Evolutionary conservation across 805 yeast genomes (phyloP), one percentile per base, ranked within the genome.

Genomic region (Lipomyces spencermartinsiae): DNA sequence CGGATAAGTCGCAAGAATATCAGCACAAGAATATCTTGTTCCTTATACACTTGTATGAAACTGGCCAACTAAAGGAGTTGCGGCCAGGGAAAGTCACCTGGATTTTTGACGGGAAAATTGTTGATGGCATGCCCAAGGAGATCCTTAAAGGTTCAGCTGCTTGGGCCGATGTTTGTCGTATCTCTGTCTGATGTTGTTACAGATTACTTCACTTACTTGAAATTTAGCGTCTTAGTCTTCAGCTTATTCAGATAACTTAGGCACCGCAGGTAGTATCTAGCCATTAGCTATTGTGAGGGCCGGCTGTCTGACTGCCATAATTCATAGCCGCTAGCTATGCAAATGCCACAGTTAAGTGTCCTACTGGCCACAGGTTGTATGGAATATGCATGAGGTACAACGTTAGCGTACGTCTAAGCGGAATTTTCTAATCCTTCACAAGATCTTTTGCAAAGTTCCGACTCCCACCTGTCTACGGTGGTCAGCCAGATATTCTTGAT

Each of bases 371-470:
- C 19, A 16, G 19, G 25, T 7, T 49, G 54, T 49, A 5, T 49
- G 54, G 54, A 49, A 49, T 49, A 49, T 49, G 54, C 54, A 49
- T 49, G 54, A 49, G 54, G 54, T 49, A 49, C 6, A 12, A n/a
- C 10, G 5, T 49, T 49, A 8, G 19, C 54, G n/a, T 49, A 6
- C 25, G 19, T 49, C 54, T 49, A 49, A 7, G 9, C 37, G 9
- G 9, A 9, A 35, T 7, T 49, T 49, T 49, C 54, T 16, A 49
- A 49, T 49, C 19, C 19, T n/a, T 49, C 54, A 49, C 10, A 5
- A 49, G 54, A 49, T 49, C n/a, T 49, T 49, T 49, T 49, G 54
- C 54, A 49, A 49, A 49, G 10, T 49, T 49, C 10, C 54, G 54
- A 49, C 54, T 49, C 19, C 54, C 54, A 49, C 10, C 54, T 49